These are phyloP conservation scores for Neocucurbitaria cava DNA, from an alignment of 2,329 filamentous ascomycete genomes.

Conservation along the genomic window DNA sequence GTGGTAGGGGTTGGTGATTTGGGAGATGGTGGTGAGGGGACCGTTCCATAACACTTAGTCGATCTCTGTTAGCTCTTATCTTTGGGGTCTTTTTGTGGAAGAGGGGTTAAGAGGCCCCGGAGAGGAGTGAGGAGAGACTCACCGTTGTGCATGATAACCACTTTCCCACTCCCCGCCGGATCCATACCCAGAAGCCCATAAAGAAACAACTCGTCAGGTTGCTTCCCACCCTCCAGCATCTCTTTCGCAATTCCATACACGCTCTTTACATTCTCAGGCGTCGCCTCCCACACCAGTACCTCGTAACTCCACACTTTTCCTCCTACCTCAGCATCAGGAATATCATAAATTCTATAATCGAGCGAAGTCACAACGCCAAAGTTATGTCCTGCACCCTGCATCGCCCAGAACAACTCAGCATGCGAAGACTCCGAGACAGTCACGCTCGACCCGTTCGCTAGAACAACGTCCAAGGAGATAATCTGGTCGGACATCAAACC, in stretches of 20 bases:
- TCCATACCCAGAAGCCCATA: conserved; percentile 4
- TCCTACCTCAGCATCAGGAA: neutral
- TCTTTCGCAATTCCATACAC: conserved; percentile 8
- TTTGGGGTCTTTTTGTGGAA: too few species aligned
- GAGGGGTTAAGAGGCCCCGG: too few species aligned
- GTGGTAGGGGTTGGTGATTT: conserved; percentile 5
- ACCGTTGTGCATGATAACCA: conserved; percentile 6
- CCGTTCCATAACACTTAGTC: neutral
- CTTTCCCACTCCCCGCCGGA: conserved; percentile 1
- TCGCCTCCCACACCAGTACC: conserved; percentile 6
- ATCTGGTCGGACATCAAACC: conserved; percentile 19
- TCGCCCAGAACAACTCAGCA: conserved; percentile 47
- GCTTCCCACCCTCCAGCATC: neutral
- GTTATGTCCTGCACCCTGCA: conserved; percentile 46
- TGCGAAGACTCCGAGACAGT: conserved; percentile 32
- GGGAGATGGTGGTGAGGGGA: neutral
- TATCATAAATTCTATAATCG: conserved; percentile 14
- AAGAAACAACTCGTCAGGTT: conserved; percentile 1
- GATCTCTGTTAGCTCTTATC: neutral
- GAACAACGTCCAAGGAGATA: conserved; percentile 25
- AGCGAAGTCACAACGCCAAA: conserved; percentile 43
- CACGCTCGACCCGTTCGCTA: conserved; percentile 36
- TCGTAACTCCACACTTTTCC: conserved; percentile 12
- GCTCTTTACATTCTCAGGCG: conserved; percentile 2
- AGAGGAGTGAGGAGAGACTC: conserved; percentile 1